Base-by-base conservation (phyloP, 169 alveolate species). In the Cryptosporidium baileyi region DNA sequence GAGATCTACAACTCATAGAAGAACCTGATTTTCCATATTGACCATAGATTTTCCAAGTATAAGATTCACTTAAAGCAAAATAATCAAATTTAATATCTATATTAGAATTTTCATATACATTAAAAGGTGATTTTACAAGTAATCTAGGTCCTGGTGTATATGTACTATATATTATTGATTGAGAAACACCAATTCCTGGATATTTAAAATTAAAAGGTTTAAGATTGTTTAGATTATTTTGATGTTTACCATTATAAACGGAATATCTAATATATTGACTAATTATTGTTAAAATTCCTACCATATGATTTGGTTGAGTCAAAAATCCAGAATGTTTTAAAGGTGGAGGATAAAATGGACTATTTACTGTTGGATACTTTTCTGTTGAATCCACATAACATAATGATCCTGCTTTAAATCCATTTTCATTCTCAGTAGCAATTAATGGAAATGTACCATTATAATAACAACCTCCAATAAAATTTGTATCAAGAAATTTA, bases 1-100 rank as follows among this genome's bases (percentile, higher is more conserved):
- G 85, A 52, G 85, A 74, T 74, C 85, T 74, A 24, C 85, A 74
- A 38, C 85, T 74, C 85, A 74, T 74, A 11, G 74, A n/a, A 34
- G 67, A 19, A 1, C 85, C 85, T 11, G 85, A 59, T 8, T 30
- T 26, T 15, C 85, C 85, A 17, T n/a, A 74, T 54, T 41, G 51
- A 15, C 85, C 85, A 36, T 38, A 74, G 60, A 74, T 51, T 38
- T 67, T 51, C 24, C 32, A 44, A n/a, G 57, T 59, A 28, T 74
- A 74, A 2, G 85, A 67, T 22, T 74, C 74, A n/a, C 85, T 67
- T 17, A 74, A 40, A 15, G 85, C 63, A 74, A 34, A 74, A 26
- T 74, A 57, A 28, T 57, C 57, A 54, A 74, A 74, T 22, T 22
- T 24, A 22, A 74, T 54, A 36, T 74, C 54, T 11, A 74, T 74